Conservation (phyloP, 768 basidiomycete genomes). For the Suillus paluster region DNA sequence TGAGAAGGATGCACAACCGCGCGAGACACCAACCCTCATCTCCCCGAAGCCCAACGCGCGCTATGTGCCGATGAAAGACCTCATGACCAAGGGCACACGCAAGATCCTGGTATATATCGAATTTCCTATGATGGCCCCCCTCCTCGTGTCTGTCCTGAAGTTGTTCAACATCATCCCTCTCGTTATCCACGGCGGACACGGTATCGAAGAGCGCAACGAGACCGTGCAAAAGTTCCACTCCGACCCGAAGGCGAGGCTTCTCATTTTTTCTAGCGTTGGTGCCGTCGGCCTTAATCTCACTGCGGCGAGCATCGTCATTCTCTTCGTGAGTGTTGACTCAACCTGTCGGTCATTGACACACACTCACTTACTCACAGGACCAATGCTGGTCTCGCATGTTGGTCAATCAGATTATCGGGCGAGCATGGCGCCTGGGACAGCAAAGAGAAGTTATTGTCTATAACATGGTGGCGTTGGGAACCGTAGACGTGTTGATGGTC, state of each 20-base stretch:
- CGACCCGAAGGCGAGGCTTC: constrained; percentile 4
- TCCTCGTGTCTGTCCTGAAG: background rate
- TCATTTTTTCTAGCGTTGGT: constrained; percentile 30
- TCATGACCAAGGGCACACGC: background rate
- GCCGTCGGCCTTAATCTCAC: constrained; percentile 28
- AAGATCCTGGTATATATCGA: constrained; percentile 2
- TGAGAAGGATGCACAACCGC: no score
- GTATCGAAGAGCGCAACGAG: background rate
- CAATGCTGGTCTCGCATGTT: constrained; percentile 20
- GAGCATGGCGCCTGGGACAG: constrained; percentile 18
- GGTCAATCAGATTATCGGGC: constrained; percentile 17
- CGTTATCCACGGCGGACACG: background rate
- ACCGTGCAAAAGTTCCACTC: background rate
- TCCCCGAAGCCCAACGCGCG: background rate
- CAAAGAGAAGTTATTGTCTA: constrained; percentile 13
- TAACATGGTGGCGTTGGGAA: constrained; percentile 15
- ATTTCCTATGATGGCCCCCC: constrained; percentile 3
- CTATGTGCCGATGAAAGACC: background rate
- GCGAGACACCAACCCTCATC: no score
- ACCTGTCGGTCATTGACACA: no score
- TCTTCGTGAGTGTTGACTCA: constrained; percentile 22
- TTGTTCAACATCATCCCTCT: background rate
- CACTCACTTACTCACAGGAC: background rate
- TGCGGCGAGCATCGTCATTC: constrained; percentile 22
- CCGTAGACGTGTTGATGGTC: constrained; percentile 16